These are phyloP conservation scores for Eremothecium cymbalariae DNA, from an alignment of 1,139 yeast genomes.

Conservation along the genomic window DNA sequence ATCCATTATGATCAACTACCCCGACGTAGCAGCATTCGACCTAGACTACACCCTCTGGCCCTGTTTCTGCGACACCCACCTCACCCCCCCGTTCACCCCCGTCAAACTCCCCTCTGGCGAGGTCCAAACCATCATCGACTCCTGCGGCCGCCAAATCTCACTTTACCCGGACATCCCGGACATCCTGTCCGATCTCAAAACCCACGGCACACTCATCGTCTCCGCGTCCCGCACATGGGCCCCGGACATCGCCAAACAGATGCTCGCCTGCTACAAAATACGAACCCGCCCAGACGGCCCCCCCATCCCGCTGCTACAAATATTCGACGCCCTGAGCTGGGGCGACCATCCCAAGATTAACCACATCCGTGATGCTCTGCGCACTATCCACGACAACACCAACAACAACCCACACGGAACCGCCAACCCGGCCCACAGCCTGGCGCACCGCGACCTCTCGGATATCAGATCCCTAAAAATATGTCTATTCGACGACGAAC, in stretches of 20 bases:
- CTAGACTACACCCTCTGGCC: conserved; percentile 61
- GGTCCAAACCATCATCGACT: conserved; percentile 35
- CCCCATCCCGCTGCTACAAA: conserved; percentile 19
- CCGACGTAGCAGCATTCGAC: conserved; percentile 55
- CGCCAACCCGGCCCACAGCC: no score
- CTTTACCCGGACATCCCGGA: conserved; percentile 47
- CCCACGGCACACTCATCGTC: conserved; percentile 39
- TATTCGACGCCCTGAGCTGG: conserved; percentile 49
- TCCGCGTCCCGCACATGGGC: conserved; percentile 59
- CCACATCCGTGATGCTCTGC: conserved; percentile 39
- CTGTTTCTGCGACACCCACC: conserved; percentile 47
- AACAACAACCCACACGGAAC: conserved; percentile 7
- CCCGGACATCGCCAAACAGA: conserved; percentile 46
- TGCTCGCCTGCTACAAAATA: conserved; percentile 39
- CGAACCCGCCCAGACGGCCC: conserved; percentile 28
- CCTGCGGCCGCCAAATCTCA: conserved; percentile 39
- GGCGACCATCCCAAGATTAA: conserved; percentile 49
- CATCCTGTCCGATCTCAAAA: conserved; percentile 41
- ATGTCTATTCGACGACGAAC: conserved; percentile 52
- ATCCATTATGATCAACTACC: conserved; percentile 31
- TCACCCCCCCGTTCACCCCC: conserved; percentile 39
- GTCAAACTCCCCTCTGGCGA: conserved; percentile 22
- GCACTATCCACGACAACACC: conserved; percentile 38
- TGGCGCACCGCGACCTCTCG: conserved; percentile 12
- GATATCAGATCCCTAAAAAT: conserved; percentile 36